Conservation (phyloP, 148 eudicot genomes). For the Silene latifolia region DNA sequence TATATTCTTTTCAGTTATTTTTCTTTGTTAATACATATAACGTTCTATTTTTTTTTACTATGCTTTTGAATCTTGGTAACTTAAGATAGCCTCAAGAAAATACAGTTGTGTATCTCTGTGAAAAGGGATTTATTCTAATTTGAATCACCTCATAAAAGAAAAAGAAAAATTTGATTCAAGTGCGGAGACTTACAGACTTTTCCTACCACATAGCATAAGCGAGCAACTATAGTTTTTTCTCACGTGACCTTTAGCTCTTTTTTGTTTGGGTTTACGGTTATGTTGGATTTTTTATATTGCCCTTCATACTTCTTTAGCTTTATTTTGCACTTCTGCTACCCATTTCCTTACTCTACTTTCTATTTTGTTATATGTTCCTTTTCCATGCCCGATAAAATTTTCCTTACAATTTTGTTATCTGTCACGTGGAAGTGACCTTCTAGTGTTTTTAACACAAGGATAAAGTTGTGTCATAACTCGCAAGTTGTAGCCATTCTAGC, state of each 20-base stretch:
- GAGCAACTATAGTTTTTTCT: not conserved
- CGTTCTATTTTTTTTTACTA: not conserved
- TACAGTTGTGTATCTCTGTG: not conserved
- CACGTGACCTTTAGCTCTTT: not conserved
- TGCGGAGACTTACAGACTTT: no score
- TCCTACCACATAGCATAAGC: not conserved
- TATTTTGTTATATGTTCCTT: not conserved
- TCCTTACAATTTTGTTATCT: not conserved
- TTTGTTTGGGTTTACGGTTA: not conserved
- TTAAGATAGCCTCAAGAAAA: not conserved
- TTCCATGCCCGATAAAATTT: not conserved
- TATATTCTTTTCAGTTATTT: not conserved
- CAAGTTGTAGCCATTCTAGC: not conserved
- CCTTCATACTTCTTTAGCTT: no score
- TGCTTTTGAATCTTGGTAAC: not conserved
- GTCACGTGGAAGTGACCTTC: not conserved
- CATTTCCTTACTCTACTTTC: not conserved
- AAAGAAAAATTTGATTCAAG: no score
- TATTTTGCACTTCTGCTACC: no score
- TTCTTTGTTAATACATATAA: not conserved
- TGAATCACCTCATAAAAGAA: no score
- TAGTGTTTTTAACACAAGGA: not conserved
- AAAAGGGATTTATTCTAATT: not conserved
- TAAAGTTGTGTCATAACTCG: not conserved
- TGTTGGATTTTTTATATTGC: not conserved